Evolutionary conservation across 2,329 filamentous ascomycete species (phyloP).

Genomic region (Hypoxylon sp.): DNA sequence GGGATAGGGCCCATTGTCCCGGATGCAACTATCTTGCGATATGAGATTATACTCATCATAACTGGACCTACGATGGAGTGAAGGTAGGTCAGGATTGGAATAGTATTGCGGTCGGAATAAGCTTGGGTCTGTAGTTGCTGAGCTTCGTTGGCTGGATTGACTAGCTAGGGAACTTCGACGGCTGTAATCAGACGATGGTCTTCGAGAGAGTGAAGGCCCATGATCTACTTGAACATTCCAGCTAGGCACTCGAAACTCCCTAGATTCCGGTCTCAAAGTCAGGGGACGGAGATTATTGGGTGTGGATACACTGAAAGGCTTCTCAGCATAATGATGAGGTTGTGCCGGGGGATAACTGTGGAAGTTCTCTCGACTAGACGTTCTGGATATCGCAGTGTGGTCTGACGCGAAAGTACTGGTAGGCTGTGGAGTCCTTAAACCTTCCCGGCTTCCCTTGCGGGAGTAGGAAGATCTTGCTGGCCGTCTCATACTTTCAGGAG

Average conservation of each 20-base stretch:
- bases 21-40: constrained; percentile 33
- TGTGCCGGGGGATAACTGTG: constrained; percentile 43
- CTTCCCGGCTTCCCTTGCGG: constrained; percentile 54
- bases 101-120: constrained; percentile 33
- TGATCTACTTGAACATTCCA: constrained; percentile 54
- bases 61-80: constrained; percentile 48
- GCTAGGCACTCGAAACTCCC: constrained; percentile 45
- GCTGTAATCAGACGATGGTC: constrained; percentile 50
- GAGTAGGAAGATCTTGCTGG: constrained; percentile 44
- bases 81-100: constrained; percentile 33
- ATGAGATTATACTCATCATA: constrained; percentile 47
- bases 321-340: constrained; percentile 36
- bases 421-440: constrained; percentile 43
- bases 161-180: constrained; percentile 55
- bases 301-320: constrained; percentile 44
- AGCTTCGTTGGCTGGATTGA: constrained; percentile 49
- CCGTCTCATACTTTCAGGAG: constrained; percentile 46
- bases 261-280: constrained; percentile 35
- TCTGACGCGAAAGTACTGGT: constrained; percentile 6
- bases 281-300: constrained; percentile 50
- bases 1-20: constrained; percentile 49
- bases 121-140: constrained; percentile 35
- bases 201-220: constrained; percentile 46
- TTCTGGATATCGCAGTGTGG: constrained; percentile 23
- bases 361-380: constrained; percentile 43